Percentiles rank a stretch among this genome's conserved stretches.
phyloP scores from a whole-genome alignment of 306 rosid genomes.

The Citrullus mucosospermus region DNA sequence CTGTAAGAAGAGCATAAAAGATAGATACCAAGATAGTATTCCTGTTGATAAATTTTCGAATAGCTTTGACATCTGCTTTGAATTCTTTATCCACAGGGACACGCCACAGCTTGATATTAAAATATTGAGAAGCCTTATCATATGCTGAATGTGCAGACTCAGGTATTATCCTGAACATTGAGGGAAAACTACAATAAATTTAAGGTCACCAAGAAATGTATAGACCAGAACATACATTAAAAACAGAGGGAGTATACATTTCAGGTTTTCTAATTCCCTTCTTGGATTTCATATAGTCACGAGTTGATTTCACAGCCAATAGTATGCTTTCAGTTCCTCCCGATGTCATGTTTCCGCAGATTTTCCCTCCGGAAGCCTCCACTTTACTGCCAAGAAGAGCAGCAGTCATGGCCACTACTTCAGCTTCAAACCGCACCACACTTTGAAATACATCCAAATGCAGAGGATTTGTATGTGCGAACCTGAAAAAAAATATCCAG shows the following conservation, averaged over 20 bases:
- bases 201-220: constrained; percentile 5
- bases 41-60: constrained; percentile 47
- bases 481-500: constrained; percentile 41
- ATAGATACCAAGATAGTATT: constrained; percentile 69
- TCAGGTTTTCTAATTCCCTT: constrained; percentile 78
- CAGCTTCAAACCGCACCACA: constrained; percentile 74
- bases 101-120: constrained; percentile 86
- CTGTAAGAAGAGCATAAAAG: background rate
- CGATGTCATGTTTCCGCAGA: constrained; percentile 97
- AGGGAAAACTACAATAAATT: constrained; percentile 12
- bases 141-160: constrained; percentile 93
- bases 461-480: constrained; percentile 94
- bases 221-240: background rate
- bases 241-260: constrained; percentile 39
- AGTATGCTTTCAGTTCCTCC: constrained; percentile 98
- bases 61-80: constrained; percentile 69
- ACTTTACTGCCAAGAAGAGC: constrained; percentile 75
- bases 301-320: constrained; percentile 81
- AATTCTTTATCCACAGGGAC: constrained; percentile 63
- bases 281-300: constrained; percentile 80
- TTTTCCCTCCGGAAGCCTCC: constrained; percentile 68
- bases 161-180: constrained; percentile 63
- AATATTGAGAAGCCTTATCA: constrained; percentile 96
- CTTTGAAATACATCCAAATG: constrained; percentile 88
- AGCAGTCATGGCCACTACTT: constrained; percentile 94